Base-by-base conservation (phyloP, 495 filamentous ascomycete genomes). In the Aspergillus leporis region DNA sequence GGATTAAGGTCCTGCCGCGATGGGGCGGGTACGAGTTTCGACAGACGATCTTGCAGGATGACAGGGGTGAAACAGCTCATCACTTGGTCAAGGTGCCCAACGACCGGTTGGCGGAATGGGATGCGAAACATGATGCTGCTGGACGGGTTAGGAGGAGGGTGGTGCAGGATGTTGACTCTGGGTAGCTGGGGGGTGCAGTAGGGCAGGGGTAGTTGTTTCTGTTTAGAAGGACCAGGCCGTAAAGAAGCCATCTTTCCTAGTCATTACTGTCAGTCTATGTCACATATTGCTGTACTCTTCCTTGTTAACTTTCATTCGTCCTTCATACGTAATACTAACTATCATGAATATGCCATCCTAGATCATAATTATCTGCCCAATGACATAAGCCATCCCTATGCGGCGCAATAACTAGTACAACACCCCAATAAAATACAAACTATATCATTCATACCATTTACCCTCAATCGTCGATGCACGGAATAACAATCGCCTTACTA, bases 91-190 rank as follows among this genome's bases (percentile, higher is more conserved):
- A 83, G 60, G 76, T 88, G 7, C 81, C 82, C 0, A 64, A 77
- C 6, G 64, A 53, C 2, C 74, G 83, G 38, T 21, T 88, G 32
- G 71, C 40, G 0, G 66, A 60, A 14, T 87, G 83, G 83, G 85
- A 87, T 65, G 72, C 70, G 18, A 74, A 77, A 12, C 82, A 86
- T 65, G 84, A 88, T 68, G 79, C 78, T 25, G 71, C 75, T 2
- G 83, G 82, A 6, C 51, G 63, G 28, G 34, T 62, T 18, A 51
- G 60, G 18, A 21, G 47, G 38, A 53, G 63, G 38, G 31, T 25
- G 36, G 40, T 52, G 13, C 5, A 36, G 19, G 8, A 10, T 31
- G 25, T 21, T 51, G 8, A 9, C 48, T 48, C 10, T 48, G 46
- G 10, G 7, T 25, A 36, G 8, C 32, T 8, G 32, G 32, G n/a